These are phyloP conservation scores for Cavenderia fasciculata DNA, from an alignment of 78 protist species.

Conservation along the genomic window DNA sequence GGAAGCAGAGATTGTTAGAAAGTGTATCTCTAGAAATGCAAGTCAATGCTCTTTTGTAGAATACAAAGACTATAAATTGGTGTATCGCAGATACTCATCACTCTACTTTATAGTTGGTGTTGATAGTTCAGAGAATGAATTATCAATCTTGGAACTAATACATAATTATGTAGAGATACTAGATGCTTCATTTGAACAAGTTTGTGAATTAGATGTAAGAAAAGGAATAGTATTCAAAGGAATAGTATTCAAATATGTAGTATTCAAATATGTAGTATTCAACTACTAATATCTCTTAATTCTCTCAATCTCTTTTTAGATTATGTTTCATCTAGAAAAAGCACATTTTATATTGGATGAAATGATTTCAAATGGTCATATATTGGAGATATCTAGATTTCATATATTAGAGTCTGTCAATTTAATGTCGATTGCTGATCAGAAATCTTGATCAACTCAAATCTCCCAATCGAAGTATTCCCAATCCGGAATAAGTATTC, in stretches of 20 bases:
- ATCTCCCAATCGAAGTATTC: too few species aligned
- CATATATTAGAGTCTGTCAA: conserved; percentile 38
- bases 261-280: not conserved
- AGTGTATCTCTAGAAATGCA: conserved; percentile 91
- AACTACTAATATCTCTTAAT: not conserved
- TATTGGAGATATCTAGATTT: conserved; percentile 85
- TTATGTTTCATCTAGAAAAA: conserved; percentile 96
- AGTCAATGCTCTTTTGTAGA: conserved; percentile 94
- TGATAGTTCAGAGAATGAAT: conserved; percentile 90
- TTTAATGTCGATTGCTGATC: conserved; percentile 22
- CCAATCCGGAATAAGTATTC: too few species aligned
- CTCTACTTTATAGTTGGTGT: conserved; percentile 97
- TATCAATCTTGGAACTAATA: conserved; percentile 94
- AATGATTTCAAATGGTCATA: conserved; percentile 94
- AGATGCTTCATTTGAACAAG: conserved; percentile 93
- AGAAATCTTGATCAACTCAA: too few species aligned
- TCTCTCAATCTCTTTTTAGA: conserved; percentile 27
- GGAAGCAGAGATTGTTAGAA: conserved; percentile 94
- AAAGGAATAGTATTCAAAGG: not conserved
- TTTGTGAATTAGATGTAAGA: conserved; percentile 84
- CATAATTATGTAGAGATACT: conserved; percentile 95
- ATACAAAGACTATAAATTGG: conserved; percentile 84
- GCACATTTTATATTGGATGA: conserved; percentile 97
- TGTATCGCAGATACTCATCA: conserved; percentile 96
- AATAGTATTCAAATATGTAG: not conserved